phyloP scores from a whole-genome alignment of 148 eudicot species.

The Silene latifolia region DNA sequence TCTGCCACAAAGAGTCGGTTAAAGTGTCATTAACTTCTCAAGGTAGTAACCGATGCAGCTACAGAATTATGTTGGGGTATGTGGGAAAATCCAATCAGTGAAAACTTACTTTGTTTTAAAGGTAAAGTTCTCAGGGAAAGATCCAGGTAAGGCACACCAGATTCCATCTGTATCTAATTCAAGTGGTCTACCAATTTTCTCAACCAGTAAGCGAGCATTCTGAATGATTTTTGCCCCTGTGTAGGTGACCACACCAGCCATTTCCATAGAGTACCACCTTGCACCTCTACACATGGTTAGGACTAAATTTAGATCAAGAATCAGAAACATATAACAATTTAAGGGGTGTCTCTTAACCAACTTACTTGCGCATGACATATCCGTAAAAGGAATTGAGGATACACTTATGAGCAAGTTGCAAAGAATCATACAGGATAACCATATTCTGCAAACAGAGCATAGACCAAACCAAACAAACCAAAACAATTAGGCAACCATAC shows the following conservation, averaged over 20 bases:
- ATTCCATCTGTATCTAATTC: conserved; percentile 98
- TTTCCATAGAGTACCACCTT: conserved; percentile 99
- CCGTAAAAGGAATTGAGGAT: conserved; percentile 97
- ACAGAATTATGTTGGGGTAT: neutral
- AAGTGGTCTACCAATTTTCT: conserved; percentile 94
- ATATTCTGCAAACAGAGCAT: conserved; percentile 62
- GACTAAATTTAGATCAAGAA: neutral
- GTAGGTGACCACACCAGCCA: conserved; percentile 99
- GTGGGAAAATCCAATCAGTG: conserved; percentile 12
- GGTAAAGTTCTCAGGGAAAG: conserved; percentile 96
- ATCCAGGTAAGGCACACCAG: conserved; percentile 96
- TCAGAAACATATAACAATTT: conserved; percentile 4
- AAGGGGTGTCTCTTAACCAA: neutral
- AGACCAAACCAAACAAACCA: neutral
- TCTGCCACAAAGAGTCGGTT: conserved; percentile 39
- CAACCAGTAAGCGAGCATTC: conserved; percentile 91
- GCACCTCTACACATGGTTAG: conserved; percentile 61
- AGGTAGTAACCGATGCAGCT: neutral
- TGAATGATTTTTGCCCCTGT: conserved; percentile 99
- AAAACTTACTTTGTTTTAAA: conserved; percentile 69
- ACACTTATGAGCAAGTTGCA: conserved; percentile 99
- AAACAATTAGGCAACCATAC: neutral
- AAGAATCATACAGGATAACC: conserved; percentile 97
- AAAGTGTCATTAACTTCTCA: conserved; percentile 7
- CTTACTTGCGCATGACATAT: conserved; percentile 99